These are phyloP conservation scores for Cryptosporidium tyzzeri DNA, from an alignment of 169 alveolate species.

Conservation along the genomic window DNA sequence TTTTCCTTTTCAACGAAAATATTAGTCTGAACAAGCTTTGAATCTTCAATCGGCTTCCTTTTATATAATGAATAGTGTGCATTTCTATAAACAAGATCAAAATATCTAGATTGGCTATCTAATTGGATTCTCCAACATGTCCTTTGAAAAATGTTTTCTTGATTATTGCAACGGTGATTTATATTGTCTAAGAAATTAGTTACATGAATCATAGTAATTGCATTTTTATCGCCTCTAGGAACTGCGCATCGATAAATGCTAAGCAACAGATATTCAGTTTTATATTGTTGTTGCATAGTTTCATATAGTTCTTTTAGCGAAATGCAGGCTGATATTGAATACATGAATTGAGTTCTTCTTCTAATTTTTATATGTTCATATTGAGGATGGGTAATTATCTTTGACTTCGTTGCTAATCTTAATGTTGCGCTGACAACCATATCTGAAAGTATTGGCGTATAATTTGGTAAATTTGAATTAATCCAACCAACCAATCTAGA, in stretches of 20 bases:
- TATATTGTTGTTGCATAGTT: constrained; percentile 29
- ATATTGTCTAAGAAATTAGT: constrained; percentile 65
- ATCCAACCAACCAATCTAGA: constrained; percentile 65
- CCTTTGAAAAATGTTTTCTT: constrained; percentile 48
- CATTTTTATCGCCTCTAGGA: constrained; percentile 26
- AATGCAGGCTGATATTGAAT: constrained; percentile 78
- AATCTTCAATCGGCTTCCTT: constrained; percentile 11
- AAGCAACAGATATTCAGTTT: constrained; percentile 65
- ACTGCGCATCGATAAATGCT: constrained; percentile 75
- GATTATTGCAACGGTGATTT: constrained; percentile 51
- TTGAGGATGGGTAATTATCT: constrained; percentile 78
- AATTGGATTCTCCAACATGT: constrained; percentile 77
- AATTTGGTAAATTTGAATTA: constrained; percentile 71
- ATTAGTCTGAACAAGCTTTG: neutral
- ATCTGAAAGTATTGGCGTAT: constrained; percentile 76
- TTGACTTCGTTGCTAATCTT: constrained; percentile 72
- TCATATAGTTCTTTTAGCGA: constrained; percentile 77
- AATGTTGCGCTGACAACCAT: constrained; percentile 77
- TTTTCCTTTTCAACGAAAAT: neutral
- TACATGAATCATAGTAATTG: constrained; percentile 55
- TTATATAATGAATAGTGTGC: constrained; percentile 64
- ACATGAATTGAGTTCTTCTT: constrained; percentile 76
- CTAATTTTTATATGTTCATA: constrained; percentile 77
- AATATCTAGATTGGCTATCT: constrained; percentile 44
- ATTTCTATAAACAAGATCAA: constrained; percentile 76